Evolutionary conservation across 2,329 filamentous ascomycete species (phyloP).

Genomic region (Pyrenophora tritici-repentis): DNA sequence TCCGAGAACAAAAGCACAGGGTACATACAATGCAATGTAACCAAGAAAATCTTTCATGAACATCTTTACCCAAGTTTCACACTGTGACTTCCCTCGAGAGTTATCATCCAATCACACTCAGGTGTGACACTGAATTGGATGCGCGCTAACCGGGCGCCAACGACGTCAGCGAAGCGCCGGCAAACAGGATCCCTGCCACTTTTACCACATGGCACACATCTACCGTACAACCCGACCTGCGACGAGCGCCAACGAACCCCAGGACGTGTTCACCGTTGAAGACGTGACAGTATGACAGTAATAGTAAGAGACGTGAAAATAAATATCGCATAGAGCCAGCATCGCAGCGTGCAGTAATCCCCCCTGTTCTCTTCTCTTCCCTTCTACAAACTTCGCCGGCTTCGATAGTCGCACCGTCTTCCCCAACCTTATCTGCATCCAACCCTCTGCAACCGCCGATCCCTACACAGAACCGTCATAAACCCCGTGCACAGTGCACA

Average conservation of each 20-base stretch:
- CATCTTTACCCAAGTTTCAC: slow-evolving; percentile 13
- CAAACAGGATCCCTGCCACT: slow-evolving; percentile 27
- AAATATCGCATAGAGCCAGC: slow-evolving; percentile 2
- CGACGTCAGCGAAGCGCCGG: slow-evolving; percentile 37
- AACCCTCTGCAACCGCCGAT: slow-evolving; percentile 5
- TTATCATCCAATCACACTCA: slow-evolving; percentile 33
- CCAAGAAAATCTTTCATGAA: background rate
- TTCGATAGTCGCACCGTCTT: slow-evolving; percentile 20
- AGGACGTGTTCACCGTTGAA: background rate
- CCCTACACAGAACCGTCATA: slow-evolving; percentile 6
- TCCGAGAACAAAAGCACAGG: background rate
- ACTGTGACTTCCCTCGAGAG: background rate
- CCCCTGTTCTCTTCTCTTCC: background rate
- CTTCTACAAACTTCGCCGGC: slow-evolving; percentile 10
- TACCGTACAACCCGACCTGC: slow-evolving; percentile 8
- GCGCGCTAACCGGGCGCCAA: slow-evolving; percentile 26
- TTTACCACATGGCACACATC: slow-evolving; percentile 12
- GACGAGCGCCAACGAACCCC: slow-evolving; percentile 21
- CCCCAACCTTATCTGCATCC: background rate
- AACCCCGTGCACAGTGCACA: background rate
- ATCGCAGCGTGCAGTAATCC: background rate
- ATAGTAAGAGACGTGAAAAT: slow-evolving; percentile 1
- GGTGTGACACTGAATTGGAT: slow-evolving; percentile 11
- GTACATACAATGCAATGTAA: background rate
- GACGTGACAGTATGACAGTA: background rate